Base-by-base conservation (phyloP, 306 rosid species). In the Begonia peltatifolia region DNA sequence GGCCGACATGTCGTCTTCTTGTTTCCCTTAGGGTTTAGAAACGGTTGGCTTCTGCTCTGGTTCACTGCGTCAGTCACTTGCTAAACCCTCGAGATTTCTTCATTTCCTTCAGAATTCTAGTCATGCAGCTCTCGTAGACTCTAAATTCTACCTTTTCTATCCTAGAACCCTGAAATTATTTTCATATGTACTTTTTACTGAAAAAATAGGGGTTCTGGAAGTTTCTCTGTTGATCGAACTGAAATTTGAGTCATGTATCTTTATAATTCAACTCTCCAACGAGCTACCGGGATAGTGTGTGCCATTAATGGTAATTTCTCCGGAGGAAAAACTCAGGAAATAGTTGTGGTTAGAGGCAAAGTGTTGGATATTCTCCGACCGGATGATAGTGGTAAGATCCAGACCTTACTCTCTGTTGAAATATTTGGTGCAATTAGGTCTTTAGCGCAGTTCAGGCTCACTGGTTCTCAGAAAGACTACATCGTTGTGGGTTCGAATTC, bases 221-320 rank as follows among this genome's bases (percentile, higher is more conserved):
- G n/a, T n/a, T n/a, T n/a, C n/a, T n/a, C n/a, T n/a, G n/a, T n/a
- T n/a, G n/a, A n/a, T n/a, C n/a, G n/a, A n/a, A n/a, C n/a, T n/a
- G n/a, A n/a, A n/a, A 17, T 50, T 41, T 46, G 61, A 70, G 58
- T 71, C 46, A 90, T 86, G 99, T 86, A 85, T 58, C 99, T 90
- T 56, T 86, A 90, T 76, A 86, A 68, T 51, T 86, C 86, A 46
- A 90, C 99, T 23, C 92, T 90, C 11, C 99, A 90, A 63, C 80
- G 92, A 23, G 85, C 99, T 30, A 90, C 99, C 42, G 95, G 99
- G 50, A 64, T 90, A 54, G 78, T 90, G 35, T 78, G 84, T 43
- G 99, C 99, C 67, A 90, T 90, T 59, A 80, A 90, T 18, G 97
- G 97, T n/a, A 90, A 41, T 70, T 90, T 90, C 94, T 85, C 97